These are phyloP conservation scores for Zasmidium angulare DNA, from an alignment of 2,329 filamentous ascomycete species.

Conservation along the genomic window DNA sequence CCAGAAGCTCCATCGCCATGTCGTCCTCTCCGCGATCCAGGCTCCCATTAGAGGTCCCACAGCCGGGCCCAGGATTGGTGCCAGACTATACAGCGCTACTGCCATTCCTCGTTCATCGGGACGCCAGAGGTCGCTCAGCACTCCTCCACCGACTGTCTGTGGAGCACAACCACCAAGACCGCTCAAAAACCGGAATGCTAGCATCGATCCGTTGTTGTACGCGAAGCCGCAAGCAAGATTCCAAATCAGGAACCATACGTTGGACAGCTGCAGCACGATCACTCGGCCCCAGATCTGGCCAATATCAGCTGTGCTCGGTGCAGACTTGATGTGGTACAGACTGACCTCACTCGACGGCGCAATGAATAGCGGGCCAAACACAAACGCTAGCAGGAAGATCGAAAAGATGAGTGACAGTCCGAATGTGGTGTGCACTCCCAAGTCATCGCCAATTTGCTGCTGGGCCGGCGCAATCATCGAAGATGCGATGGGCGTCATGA, in stretches of 20 bases:
- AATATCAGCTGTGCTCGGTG: neutral
- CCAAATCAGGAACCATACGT: constrained; percentile 35
- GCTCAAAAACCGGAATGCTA: constrained; percentile 35
- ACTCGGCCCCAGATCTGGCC: constrained; percentile 29
- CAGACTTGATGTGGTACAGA: neutral
- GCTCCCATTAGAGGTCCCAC: constrained; percentile 36
- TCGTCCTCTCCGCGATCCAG: constrained; percentile 41
- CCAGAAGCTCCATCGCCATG: constrained; percentile 52
- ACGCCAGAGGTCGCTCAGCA: constrained; percentile 31
- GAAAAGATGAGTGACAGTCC: constrained; percentile 31
- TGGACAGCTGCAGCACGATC: constrained; percentile 31
- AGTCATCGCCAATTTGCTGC: constrained; percentile 26
- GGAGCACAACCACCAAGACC: constrained; percentile 36
- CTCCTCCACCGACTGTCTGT: constrained; percentile 30
- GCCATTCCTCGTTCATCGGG: constrained; percentile 33
- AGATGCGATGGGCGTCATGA: constrained; percentile 35
- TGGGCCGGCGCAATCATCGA: constrained; percentile 36
- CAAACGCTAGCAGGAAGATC: constrained; percentile 36
- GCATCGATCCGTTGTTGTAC: constrained; percentile 29
- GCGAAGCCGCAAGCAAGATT: constrained; percentile 36
- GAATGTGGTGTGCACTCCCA: constrained; percentile 27
- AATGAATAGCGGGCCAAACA: constrained; percentile 33
- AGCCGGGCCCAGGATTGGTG: constrained; percentile 21
- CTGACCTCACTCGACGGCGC: constrained; percentile 31
- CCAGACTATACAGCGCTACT: constrained; percentile 31